These are phyloP conservation scores for Erythrobasidium yunnanense DNA, from an alignment of 768 basidiomycete genomes.

Conservation along the genomic window DNA sequence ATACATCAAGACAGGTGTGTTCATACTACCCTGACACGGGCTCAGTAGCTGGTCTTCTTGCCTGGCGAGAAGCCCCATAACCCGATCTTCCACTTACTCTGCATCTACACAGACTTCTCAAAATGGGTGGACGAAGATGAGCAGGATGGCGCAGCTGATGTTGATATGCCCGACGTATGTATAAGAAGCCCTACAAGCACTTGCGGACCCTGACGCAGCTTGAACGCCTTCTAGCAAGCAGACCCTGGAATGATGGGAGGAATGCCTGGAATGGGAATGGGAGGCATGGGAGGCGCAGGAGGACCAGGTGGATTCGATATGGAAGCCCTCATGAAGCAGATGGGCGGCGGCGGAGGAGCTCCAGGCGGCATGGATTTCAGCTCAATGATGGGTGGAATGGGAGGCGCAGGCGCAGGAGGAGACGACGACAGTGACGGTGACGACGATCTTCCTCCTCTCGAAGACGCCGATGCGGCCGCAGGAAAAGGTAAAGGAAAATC, in stretches of 20 bases:
- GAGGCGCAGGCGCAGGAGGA: background rate
- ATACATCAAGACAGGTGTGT: conserved; percentile 23
- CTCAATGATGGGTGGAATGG: conserved; percentile 2
- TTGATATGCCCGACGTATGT: conserved; percentile 1
- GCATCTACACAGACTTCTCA: background rate
- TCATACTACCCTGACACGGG: too few relatives aligned
- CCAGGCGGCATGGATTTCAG: too few relatives aligned
- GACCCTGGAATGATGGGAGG: background rate
- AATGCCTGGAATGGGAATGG: conserved; percentile 28
- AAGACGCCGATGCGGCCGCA: background rate
- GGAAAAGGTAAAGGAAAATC: conserved; percentile 4
- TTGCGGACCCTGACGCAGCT: background rate
- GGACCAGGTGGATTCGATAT: background rate
- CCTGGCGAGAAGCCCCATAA: background rate
- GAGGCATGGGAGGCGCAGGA: conserved; percentile 5
- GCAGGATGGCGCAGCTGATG: conserved; percentile 15
- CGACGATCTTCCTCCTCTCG: background rate
- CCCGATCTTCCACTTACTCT: background rate
- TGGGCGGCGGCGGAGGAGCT: conserved; percentile 16
- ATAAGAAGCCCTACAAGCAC: too few relatives aligned
- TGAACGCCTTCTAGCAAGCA: background rate
- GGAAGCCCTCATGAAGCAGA: conserved; percentile 15
- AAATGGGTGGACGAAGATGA: conserved; percentile 27
- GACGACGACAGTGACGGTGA: conserved; percentile 3
- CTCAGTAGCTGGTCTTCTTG: too few relatives aligned